Evolutionary conservation across 495 filamentous ascomycete genomes (phyloP).

Genomic region (Aeminium ludgeri): DNA sequence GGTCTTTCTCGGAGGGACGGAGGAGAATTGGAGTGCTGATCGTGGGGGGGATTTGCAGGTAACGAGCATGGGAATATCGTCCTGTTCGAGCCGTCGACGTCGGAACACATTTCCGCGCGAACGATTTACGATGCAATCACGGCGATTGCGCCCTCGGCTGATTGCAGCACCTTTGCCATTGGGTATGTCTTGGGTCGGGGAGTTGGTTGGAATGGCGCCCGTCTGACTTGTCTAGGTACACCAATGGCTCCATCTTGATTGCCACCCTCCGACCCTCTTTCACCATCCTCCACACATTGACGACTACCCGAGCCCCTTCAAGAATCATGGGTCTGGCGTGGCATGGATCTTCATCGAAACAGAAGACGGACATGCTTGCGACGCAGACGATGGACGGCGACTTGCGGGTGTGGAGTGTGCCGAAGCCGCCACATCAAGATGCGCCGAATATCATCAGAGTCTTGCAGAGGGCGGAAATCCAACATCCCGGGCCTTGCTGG

Average conservation of each 20-base stretch:
- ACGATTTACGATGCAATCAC: constrained; percentile 92
- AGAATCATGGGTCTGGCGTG: constrained; percentile 81
- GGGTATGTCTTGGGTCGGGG: no score
- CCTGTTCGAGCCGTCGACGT: constrained; percentile 81
- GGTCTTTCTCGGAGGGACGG: constrained; percentile 1
- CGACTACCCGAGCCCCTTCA: constrained; percentile 63
- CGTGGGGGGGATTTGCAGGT: no score
- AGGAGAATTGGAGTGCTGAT: no score
- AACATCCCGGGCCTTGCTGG: constrained; percentile 70
- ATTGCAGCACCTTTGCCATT: constrained; percentile 93
- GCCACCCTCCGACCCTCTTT: constrained; percentile 80
- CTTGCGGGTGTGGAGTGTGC: constrained; percentile 88
- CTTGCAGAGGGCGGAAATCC: constrained; percentile 62
- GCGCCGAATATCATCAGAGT: constrained; percentile 73
- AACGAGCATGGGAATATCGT: constrained; percentile 86
- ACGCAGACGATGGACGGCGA: constrained; percentile 86
- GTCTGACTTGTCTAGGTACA: constrained; percentile 43
- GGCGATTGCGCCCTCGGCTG: constrained; percentile 72
- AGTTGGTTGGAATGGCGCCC: no score
- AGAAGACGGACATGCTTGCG: constrained; percentile 96
- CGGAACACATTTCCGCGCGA: constrained; percentile 79
- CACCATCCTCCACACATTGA: constrained; percentile 85
- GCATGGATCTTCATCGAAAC: constrained; percentile 92
- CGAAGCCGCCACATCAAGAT: constrained; percentile 64
- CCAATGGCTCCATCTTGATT: constrained; percentile 87